phyloP scores from a whole-genome alignment of 805 yeast genomes.

The Starmerella floricola region DNA sequence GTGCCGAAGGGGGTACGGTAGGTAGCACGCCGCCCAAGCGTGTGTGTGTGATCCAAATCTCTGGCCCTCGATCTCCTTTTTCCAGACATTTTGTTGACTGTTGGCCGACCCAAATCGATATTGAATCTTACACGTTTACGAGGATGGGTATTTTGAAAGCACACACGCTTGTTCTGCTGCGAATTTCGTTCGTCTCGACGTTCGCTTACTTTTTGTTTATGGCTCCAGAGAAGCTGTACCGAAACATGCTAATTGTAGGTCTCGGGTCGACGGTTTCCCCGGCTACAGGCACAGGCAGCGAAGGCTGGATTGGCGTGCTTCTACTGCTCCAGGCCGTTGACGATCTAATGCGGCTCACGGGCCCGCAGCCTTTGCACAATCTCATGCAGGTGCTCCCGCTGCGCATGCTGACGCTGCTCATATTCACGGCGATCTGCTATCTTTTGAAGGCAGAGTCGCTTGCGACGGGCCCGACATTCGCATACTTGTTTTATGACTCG shows the following conservation, averaged over 20 bases:
- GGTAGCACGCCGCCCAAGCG: too few relatives aligned
- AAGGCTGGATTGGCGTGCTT: conserved; percentile 25
- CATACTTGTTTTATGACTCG: conserved; percentile 26
- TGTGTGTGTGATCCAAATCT: too few relatives aligned
- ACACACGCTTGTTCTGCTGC: conserved; percentile 9
- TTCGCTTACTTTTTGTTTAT: conserved; percentile 25
- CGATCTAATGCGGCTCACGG: conserved; percentile 24
- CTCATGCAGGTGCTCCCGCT: conserved; percentile 25
- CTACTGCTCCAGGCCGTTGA: conserved; percentile 21
- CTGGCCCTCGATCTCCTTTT: too few relatives aligned
- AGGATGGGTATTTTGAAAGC: conserved; percentile 9
- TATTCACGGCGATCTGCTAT: conserved; percentile 21
- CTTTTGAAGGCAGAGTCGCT: conserved; percentile 18
- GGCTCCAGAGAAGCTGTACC: conserved; percentile 23
- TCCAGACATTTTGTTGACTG: too few relatives aligned
- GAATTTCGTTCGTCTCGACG: conserved; percentile 22
- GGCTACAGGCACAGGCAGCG: conserved; percentile 21
- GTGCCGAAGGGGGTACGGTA: too few relatives aligned
- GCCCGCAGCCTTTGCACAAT: conserved; percentile 18
- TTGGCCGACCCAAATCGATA: too few relatives aligned
- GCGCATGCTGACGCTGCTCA: conserved; percentile 24
- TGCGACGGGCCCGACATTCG: conserved; percentile 26
- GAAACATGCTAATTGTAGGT: conserved; percentile 23
- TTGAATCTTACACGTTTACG: too few relatives aligned
- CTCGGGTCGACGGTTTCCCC: conserved; percentile 22